Evolutionary conservation across 768 basidiomycete genomes (phyloP).

Genomic region (Rhodotorula taiwanensis): DNA sequence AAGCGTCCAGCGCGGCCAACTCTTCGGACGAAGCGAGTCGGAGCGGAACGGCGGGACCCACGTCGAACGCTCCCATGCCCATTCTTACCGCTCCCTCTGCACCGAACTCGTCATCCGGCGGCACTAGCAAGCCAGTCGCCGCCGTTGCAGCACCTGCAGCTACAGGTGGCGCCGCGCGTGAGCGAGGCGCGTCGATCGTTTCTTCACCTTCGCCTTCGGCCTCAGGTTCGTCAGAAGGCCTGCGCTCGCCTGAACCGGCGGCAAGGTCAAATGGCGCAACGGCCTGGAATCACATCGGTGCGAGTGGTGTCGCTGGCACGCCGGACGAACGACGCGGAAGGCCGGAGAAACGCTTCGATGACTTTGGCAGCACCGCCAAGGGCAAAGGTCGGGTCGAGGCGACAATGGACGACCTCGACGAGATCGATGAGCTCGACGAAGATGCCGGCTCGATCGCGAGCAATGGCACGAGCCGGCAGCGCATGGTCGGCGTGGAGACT

Average conservation of each 20-base stretch:
- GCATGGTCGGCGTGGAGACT: conserved; percentile 33
- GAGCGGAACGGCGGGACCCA: no score
- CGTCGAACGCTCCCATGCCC: not conserved
- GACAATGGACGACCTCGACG: conserved; percentile 13
- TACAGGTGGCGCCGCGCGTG: not conserved
- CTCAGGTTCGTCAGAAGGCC: conserved; percentile 24
- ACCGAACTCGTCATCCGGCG: not conserved
- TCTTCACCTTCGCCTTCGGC: conserved; percentile 24
- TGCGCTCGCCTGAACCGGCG: conserved; percentile 15
- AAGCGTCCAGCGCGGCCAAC: not conserved
- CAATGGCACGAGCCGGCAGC: not conserved
- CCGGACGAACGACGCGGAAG: conserved; percentile 29
- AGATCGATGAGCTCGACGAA: conserved; percentile 27
- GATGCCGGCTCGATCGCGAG: not conserved
- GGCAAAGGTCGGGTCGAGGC: conserved; percentile 20
- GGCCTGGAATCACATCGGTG: not conserved
- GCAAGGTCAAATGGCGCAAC: not conserved
- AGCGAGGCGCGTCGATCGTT: conserved; percentile 16
- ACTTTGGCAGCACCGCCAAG: conserved; percentile 10
- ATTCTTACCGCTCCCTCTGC: not conserved
- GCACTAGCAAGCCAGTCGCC: not conserved
- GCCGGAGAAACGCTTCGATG: conserved; percentile 30
- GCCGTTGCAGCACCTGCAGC: no score
- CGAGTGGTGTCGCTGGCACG: not conserved
- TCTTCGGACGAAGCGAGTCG: no score